Percentiles rank a stretch among this genome's conserved stretches.
phyloP scores from a whole-genome alignment of 2,329 filamentous ascomycete genomes.

The Trichoderma semiorbis region DNA sequence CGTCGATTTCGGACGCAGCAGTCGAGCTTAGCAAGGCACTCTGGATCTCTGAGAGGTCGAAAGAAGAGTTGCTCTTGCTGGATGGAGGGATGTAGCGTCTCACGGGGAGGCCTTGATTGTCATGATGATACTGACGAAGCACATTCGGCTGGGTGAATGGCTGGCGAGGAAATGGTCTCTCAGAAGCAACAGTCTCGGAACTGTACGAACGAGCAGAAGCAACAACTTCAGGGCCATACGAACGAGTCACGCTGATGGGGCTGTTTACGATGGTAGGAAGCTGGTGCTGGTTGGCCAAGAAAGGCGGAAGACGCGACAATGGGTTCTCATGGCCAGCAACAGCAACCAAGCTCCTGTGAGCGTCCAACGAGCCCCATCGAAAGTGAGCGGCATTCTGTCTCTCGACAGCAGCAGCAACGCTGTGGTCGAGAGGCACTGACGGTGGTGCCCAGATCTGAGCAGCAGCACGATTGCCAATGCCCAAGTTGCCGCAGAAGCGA shows the following conservation, averaged over 20 bases:
- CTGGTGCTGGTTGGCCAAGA: not conserved
- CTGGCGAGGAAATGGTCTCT: not conserved
- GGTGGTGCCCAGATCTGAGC: not conserved
- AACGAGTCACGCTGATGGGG: not conserved
- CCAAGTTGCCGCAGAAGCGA: not conserved
- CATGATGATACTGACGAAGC: not conserved
- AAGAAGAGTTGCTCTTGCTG: not conserved
- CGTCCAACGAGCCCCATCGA: conserved; percentile 6
- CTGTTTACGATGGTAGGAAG: not conserved
- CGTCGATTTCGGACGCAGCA: not conserved
- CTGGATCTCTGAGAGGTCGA: not conserved
- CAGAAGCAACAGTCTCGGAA: not conserved
- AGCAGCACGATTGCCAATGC: not conserved
- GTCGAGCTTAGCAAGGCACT: not conserved
- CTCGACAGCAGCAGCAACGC: not conserved
- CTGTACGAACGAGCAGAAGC: not conserved
- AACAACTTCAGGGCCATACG: not conserved
- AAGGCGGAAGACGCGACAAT: not conserved
- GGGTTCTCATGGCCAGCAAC: not conserved
- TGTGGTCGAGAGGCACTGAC: not conserved
- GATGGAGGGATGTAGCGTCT: not conserved
- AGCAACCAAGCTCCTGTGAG: not conserved
- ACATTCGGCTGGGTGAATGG: not conserved
- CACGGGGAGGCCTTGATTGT: not conserved
- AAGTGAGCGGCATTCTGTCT: not conserved